A percentile compares a stretch with the other conserved stretches of the same genome.
Conservation (phyloP, 352 stramenopile genomes). For the Albugo candida region DNA sequence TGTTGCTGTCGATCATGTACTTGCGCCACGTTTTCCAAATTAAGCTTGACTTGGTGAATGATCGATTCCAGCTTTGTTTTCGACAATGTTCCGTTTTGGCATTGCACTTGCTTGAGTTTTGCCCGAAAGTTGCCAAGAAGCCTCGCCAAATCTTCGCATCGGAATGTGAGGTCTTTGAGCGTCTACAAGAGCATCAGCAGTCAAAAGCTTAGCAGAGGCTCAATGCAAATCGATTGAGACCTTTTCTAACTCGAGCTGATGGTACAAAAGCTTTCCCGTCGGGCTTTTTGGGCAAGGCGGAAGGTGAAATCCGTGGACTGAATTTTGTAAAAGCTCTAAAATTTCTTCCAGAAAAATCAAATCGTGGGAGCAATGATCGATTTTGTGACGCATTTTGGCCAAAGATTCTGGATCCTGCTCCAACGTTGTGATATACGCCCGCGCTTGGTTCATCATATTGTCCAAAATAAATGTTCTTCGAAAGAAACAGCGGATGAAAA, state of each 20-base stretch:
- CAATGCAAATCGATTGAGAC: slow-evolving; percentile 14
- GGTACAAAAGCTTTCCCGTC: slow-evolving; percentile 77
- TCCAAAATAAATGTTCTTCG: slow-evolving; percentile 92
- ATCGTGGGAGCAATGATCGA: slow-evolving; percentile 86
- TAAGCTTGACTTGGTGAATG: slow-evolving; percentile 36
- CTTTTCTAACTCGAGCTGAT: slow-evolving; percentile 81
- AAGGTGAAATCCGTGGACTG: slow-evolving; percentile 81
- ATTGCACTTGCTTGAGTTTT: slow-evolving; percentile 78
- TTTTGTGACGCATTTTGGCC: slow-evolving; percentile 69
- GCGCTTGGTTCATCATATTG: slow-evolving; percentile 87
- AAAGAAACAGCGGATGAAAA: slow-evolving; percentile 91
- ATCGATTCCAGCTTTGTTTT: slow-evolving; percentile 48
- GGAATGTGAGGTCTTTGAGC: slow-evolving; percentile 66
- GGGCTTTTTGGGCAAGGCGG: slow-evolving; percentile 79
- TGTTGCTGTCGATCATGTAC: slow-evolving; percentile 43
- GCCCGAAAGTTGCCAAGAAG: slow-evolving; percentile 77
- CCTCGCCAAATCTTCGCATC: slow-evolving; percentile 87
- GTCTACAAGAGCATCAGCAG: slow-evolving; percentile 12
- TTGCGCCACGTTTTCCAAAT: slow-evolving; percentile 34
- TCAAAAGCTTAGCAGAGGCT: background rate
- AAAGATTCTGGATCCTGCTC: slow-evolving; percentile 84
- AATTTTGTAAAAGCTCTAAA: slow-evolving; percentile 87
- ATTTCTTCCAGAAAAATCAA: slow-evolving; percentile 94
- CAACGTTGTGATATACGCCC: slow-evolving; percentile 82
- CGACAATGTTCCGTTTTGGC: slow-evolving; percentile 56